Evolutionary conservation across 1,139 yeast genomes (phyloP).

Genomic region (Sugiyamaella pinicola): DNA sequence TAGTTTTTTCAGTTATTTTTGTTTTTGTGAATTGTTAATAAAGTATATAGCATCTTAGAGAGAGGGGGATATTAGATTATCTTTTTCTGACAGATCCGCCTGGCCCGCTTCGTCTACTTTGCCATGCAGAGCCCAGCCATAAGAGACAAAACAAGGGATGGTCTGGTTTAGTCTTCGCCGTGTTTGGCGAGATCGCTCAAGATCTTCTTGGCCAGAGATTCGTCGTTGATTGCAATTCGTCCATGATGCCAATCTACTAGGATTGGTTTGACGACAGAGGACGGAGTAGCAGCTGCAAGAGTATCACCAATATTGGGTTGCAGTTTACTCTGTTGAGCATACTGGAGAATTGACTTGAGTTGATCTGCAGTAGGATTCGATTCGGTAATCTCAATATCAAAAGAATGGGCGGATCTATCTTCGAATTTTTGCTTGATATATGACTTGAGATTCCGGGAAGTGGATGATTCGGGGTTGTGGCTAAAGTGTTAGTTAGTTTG

Average conservation of each 20-base stretch:
- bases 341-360: constrained; percentile 30
- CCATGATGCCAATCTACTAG: constrained; percentile 44
- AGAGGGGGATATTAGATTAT: too few species aligned
- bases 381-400: constrained; percentile 41
- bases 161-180: constrained; percentile 23
- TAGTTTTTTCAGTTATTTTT: constrained; percentile 19
- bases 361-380: constrained; percentile 41
- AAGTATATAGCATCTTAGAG: constrained; percentile 20
- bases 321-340: constrained; percentile 21
- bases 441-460: constrained; percentile 30
- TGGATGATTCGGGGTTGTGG: constrained; percentile 33
- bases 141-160: too few species aligned
- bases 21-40: constrained; percentile 17
- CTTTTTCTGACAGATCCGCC: too few species aligned
- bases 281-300: background rate
- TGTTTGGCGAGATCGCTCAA: constrained; percentile 32
- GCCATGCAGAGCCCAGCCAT: too few species aligned
- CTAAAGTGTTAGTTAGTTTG: constrained; percentile 20
- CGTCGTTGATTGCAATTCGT: constrained; percentile 43
- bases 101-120: too few species aligned
- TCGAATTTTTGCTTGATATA: constrained; percentile 31
- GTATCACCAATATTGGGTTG: constrained; percentile 16
- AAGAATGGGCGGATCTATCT: constrained; percentile 34
- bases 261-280: constrained; percentile 38
- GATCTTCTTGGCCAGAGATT: constrained; percentile 44